Base-by-base conservation (phyloP, 2,329 filamentous ascomycete species). In the Didymella exigua region DNA sequence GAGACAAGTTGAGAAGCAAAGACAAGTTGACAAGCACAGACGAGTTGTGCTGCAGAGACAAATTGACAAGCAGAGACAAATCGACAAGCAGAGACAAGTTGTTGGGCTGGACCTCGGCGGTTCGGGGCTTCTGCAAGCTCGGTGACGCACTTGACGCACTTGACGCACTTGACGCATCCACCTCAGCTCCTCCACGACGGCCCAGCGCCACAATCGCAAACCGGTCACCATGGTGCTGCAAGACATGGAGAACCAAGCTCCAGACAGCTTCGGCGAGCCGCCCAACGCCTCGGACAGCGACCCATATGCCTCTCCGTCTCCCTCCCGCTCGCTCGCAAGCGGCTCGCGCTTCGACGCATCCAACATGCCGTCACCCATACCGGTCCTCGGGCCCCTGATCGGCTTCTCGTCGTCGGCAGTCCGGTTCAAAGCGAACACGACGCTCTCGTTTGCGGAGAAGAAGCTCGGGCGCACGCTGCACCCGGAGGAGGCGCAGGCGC, bases 401-500 rank as follows among this genome's bases (percentile, higher is more conserved):
- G 68, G 69, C 9, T 73, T 71, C 44, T 70, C 73, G 4, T 51
- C 60, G 3, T 43, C 60, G 3, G 58, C 62, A 2, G 49, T 67
- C 1, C 67, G 66, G 51, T 66, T 66, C 57, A 71, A 69, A 42
- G 60, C 74, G 5, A 66, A 70, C 29, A 61, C 65, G 2, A 71
- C 67, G 1, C 67, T 79, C 27, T 61, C 67, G 45, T 64, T 68
- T 58, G 66, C 65, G 41, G 58, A 73, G 63, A 56, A 66, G 26
- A 65, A 74, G 11, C 49, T 80, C 9, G 65, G 72, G 5, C 72
- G 79, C 10, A 67, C 72, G 1, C 44, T 79, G 11, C 69, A 68
- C 5, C 66, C 73, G 18, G 73, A 77, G 11, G 79, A 81, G 63
- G 69, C 75, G 6, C 75, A 79, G 45, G 76, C 77, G 0, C 61